A percentile compares a stretch with the other conserved stretches of the same genome.
Evolutionary conservation across 1,284 basidiomycete species (phyloP).

Genomic region (Ceratobasidium sp.): DNA sequence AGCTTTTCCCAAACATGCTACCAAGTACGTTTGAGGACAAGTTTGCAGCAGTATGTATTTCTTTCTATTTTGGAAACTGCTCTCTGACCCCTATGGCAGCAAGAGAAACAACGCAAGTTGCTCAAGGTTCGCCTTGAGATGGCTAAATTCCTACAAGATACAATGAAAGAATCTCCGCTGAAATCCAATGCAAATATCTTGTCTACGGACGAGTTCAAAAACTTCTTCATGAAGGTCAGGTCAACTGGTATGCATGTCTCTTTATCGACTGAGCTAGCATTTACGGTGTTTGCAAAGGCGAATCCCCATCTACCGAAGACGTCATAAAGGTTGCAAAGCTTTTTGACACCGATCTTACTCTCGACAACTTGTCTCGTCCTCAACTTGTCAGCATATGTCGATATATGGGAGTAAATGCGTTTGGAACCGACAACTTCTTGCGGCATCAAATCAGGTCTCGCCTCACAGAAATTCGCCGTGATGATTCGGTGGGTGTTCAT

Average conservation of each 20-base stretch:
- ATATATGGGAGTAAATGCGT: constrained; percentile 98
- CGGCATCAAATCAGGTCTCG: constrained; percentile 91
- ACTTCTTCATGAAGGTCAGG: constrained; percentile 94
- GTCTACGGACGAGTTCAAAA: constrained; percentile 94
- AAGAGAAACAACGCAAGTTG: constrained; percentile 96
- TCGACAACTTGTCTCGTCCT: constrained; percentile 97
- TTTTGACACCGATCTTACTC: constrained; percentile 96
- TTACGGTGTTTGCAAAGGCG: constrained; percentile 58
- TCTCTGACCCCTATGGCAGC: constrained; percentile 57
- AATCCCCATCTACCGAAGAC: constrained; percentile 88
- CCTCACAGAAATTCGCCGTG: constrained; percentile 83
- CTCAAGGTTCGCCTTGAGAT: constrained; percentile 95
- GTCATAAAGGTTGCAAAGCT: constrained; percentile 95
- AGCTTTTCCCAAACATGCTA: constrained; percentile 98
- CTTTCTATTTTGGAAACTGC: not conserved
- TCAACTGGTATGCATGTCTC: constrained; percentile 5
- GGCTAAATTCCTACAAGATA: constrained; percentile 99
- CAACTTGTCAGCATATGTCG: constrained; percentile 97
- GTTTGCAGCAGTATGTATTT: constrained; percentile 76
- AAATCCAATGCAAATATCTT: constrained; percentile 92
- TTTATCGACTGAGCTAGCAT: constrained; percentile 5
- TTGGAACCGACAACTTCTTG: constrained; percentile 98
- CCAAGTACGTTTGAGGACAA: constrained; percentile 99
- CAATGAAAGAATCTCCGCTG: constrained; percentile 90
- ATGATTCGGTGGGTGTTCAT: constrained; percentile 74